These are phyloP conservation scores for Xerocomus tenax DNA, from an alignment of 1,284 basidiomycete species.

Conservation along the genomic window DNA sequence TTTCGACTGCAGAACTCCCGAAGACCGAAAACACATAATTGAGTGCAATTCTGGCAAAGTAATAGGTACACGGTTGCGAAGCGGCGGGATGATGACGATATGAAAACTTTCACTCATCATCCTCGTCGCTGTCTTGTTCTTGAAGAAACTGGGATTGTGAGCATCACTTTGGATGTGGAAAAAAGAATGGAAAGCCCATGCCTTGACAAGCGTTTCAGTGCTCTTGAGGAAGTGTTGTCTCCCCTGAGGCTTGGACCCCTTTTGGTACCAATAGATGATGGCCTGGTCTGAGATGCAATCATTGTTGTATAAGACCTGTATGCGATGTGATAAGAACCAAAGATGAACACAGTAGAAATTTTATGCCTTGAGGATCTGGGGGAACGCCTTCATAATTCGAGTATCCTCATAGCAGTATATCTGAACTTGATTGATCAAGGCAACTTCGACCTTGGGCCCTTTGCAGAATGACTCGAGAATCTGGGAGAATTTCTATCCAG, in stretches of 20 bases:
- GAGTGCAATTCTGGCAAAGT: conserved; percentile 15
- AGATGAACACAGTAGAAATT: neutral
- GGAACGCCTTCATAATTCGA: conserved; percentile 87
- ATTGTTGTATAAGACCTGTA: conserved; percentile 83
- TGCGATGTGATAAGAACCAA: conserved; percentile 1
- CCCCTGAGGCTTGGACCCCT: conserved; percentile 91
- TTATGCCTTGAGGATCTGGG: conserved; percentile 80
- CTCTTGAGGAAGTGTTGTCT: conserved; percentile 90
- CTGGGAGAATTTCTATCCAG: conserved; percentile 64
- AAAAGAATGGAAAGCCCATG: conserved; percentile 29
- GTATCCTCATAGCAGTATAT: conserved; percentile 93
- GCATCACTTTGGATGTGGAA: conserved; percentile 14
- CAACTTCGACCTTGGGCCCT: conserved; percentile 82
- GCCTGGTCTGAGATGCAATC: conserved; percentile 93
- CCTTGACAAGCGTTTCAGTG: conserved; percentile 84
- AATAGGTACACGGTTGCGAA: conserved; percentile 16
- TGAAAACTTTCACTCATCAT: conserved; percentile 40
- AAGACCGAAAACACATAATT: conserved; percentile 11
- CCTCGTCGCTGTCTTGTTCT: conserved; percentile 70
- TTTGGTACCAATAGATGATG: conserved; percentile 95
- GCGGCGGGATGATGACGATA: neutral
- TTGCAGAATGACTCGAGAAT: conserved; percentile 84
- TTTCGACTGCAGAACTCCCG: neutral
- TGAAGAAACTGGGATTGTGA: conserved; percentile 55
- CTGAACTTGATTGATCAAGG: conserved; percentile 88